phyloP scores from a whole-genome alignment of 345 rosid genomes.

The Diplotaxis tenuifolia region DNA sequence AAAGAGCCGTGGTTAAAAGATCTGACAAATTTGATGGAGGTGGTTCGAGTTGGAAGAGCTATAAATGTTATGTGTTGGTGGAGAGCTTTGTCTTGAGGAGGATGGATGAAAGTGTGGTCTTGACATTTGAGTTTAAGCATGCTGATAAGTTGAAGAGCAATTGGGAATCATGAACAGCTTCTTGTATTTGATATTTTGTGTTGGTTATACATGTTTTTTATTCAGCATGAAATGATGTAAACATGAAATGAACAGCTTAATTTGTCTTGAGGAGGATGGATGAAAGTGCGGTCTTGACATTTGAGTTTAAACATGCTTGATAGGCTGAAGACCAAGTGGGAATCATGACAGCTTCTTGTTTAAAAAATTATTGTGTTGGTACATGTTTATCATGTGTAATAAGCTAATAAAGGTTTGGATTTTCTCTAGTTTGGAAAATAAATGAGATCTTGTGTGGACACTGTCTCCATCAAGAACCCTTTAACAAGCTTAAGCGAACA shows the following conservation, averaged over 20 bases:
- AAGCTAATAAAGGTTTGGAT: neutral
- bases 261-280: constrained; percentile 58
- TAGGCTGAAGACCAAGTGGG: constrained; percentile 43
- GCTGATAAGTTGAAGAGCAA: constrained; percentile 37
- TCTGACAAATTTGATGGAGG: constrained; percentile 32
- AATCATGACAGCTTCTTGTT: constrained; percentile 24
- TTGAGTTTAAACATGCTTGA: constrained; percentile 52
- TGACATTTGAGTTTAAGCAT: constrained; percentile 52
- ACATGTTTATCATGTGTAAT: neutral
- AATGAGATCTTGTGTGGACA: neutral
- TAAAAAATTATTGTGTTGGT: neutral
- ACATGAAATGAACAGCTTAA: no score
- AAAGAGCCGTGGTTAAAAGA: constrained; percentile 29
- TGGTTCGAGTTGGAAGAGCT: constrained; percentile 46
- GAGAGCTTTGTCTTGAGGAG: constrained; percentile 63
- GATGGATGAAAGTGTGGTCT: constrained; percentile 49
- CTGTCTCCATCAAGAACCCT: neutral
- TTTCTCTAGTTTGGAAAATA: no score
- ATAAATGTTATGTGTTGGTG: constrained; percentile 54
- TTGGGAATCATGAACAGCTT: constrained; percentile 39
- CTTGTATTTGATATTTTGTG: neutral
- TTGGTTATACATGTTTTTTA: neutral
- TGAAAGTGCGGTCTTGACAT: constrained; percentile 44
- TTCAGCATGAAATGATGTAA: no score
- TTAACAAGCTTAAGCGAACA: neutral